Percentiles rank a stretch among this genome's conserved stretches.
phyloP scores from a whole-genome alignment of 495 filamentous ascomycete genomes.

The Schizothecium vesticola region DNA sequence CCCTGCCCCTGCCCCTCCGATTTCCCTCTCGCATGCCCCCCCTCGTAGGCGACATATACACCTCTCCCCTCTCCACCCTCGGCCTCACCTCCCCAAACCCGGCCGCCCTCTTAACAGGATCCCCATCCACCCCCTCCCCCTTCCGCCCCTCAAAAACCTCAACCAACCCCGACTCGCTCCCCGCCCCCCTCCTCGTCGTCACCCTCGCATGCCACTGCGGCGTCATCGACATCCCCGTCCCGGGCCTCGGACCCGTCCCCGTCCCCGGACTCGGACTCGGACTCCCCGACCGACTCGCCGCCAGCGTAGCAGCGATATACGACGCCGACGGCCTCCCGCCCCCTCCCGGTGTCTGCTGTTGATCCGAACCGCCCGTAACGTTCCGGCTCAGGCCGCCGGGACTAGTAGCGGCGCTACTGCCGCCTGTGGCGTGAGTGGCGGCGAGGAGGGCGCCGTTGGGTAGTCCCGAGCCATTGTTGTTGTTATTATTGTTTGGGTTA shows the following conservation, averaged over 20 bases:
- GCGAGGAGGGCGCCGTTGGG: constrained; percentile 46
- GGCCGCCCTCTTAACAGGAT: constrained; percentile 42
- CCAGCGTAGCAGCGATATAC: constrained; percentile 52
- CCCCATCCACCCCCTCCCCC: constrained; percentile 15
- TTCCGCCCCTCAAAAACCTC: constrained; percentile 52
- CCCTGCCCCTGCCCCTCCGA: neutral
- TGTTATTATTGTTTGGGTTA: constrained; percentile 9
- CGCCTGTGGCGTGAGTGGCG: constrained; percentile 32
- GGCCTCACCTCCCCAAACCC: neutral
- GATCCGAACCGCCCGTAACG: neutral
- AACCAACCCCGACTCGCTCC: constrained; percentile 42
- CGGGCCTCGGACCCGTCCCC: too few relatives aligned
- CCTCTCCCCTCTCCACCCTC: neutral
- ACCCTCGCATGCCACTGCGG: constrained; percentile 18
- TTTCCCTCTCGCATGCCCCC: neutral
- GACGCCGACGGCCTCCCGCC: constrained; percentile 38
- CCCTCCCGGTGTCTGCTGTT: constrained; percentile 4
- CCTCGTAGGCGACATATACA: neutral
- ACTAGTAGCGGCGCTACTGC: constrained; percentile 7
- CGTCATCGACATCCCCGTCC: constrained; percentile 13
- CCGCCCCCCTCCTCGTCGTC: constrained; percentile 20
- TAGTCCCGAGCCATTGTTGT: constrained; percentile 4
- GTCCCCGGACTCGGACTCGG: constrained; percentile 23
- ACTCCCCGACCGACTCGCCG: constrained; percentile 47
- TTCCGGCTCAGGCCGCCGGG: neutral